phyloP scores from a whole-genome alignment of 257 asterid genomes.

The Buddleja alternifolia region DNA sequence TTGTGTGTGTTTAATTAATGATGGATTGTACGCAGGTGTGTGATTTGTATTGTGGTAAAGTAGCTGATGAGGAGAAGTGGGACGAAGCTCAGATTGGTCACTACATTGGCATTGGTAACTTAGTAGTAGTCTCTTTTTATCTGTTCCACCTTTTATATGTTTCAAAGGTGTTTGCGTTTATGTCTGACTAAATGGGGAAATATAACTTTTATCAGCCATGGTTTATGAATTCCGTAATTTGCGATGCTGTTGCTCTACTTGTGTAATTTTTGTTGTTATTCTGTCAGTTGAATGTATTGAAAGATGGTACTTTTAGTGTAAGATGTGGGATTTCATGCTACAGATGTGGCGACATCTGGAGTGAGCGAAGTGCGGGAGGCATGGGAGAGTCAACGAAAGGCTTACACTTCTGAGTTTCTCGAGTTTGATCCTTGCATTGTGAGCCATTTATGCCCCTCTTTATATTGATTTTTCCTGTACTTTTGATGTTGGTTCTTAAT shows the following conservation, averaged over 20 bases:
- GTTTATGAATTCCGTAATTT: constrained; percentile 13
- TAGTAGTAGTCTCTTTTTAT: background rate
- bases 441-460: constrained; percentile 38
- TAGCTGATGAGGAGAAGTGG: constrained; percentile 81
- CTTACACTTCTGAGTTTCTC: constrained; percentile 82
- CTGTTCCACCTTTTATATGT: background rate
- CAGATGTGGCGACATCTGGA: constrained; percentile 80
- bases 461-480: constrained; percentile 18
- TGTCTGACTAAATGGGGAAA: background rate
- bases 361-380: constrained; percentile 78
- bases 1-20: background rate
- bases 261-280: background rate
- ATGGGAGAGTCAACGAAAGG: constrained; percentile 94
- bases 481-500: background rate
- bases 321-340: constrained; percentile 21
- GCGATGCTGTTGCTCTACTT: constrained; percentile 7
- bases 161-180: constrained; percentile 15
- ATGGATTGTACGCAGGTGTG: constrained; percentile 61
- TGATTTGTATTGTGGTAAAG: constrained; percentile 85
- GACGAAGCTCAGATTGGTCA: constrained; percentile 97
- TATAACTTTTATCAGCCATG: background rate
- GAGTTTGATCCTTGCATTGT: constrained; percentile 91
- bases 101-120: constrained; percentile 86
- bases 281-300: constrained; percentile 13
- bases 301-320: background rate